Percentiles rank a stretch among this genome's conserved stretches.
phyloP scores from a whole-genome alignment of 164 flowering plant genomes.

The Paratinospora sagittata region DNA sequence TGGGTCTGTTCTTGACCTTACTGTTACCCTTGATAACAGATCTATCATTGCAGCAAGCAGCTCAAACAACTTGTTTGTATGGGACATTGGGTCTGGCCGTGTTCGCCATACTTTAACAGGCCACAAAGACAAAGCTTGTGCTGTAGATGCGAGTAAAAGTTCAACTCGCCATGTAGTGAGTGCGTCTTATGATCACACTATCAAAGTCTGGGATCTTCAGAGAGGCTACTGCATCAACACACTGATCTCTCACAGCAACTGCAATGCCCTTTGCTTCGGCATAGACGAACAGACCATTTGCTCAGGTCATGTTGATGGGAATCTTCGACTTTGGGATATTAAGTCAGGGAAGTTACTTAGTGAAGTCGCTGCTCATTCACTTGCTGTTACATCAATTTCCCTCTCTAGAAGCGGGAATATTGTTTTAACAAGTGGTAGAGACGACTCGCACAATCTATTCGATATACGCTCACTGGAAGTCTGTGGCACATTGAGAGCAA shows the following conservation, averaged over 20 bases:
- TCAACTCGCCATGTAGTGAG: slow-evolving; percentile 72
- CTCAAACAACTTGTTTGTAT: slow-evolving; percentile 80
- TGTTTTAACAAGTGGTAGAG: slow-evolving; percentile 84
- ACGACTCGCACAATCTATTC: slow-evolving; percentile 80
- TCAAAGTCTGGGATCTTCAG: slow-evolving; percentile 87
- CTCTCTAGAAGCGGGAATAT: slow-evolving; percentile 63
- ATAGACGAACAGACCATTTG: slow-evolving; percentile 76
- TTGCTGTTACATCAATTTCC: slow-evolving; percentile 68
- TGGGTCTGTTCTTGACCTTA: slow-evolving; percentile 85
- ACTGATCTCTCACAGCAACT: slow-evolving; percentile 70
- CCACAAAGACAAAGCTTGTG: slow-evolving; percentile 84
- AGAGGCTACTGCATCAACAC: slow-evolving; percentile 85
- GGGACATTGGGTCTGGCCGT: slow-evolving; percentile 78
- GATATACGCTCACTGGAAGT: slow-evolving; percentile 80
- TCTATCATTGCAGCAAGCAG: slow-evolving; percentile 84
- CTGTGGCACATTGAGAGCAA: slow-evolving; percentile 67
- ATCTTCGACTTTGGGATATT: slow-evolving; percentile 81
- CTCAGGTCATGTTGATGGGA: slow-evolving; percentile 95
- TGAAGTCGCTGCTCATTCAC: slow-evolving; percentile 90
- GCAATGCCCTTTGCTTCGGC: slow-evolving; percentile 83
- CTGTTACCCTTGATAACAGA: slow-evolving; percentile 71
- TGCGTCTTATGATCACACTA: slow-evolving; percentile 92
- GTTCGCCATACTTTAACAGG: slow-evolving; percentile 88
- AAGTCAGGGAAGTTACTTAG: slow-evolving; percentile 67
- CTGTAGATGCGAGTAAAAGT: slow-evolving; percentile 73